Evolutionary conservation across 2,329 filamentous ascomycete genomes (phyloP).

Genomic region (Pseudocercospora fuligena): DNA sequence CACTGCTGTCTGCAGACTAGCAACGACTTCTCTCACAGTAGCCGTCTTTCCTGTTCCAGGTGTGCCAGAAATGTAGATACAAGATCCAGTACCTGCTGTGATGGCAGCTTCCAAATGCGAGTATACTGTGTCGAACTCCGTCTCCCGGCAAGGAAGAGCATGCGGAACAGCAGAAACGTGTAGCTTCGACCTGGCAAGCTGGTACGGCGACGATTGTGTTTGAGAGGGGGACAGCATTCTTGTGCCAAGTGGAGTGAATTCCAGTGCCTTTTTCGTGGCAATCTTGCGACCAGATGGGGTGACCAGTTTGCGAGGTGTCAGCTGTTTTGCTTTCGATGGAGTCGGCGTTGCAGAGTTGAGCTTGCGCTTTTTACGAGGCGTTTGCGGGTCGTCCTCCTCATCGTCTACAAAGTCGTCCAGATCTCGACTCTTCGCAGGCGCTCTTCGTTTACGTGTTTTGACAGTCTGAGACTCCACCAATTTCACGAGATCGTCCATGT

Average conservation of each 20-base stretch:
- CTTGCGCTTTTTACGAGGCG: slow-evolving; percentile 56
- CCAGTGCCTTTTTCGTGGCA: slow-evolving; percentile 82
- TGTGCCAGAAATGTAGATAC: slow-evolving; percentile 99
- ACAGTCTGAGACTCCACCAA: slow-evolving; percentile 75
- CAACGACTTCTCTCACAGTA: slow-evolving; percentile 92
- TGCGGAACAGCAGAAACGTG: slow-evolving; percentile 93
- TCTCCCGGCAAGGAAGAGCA: slow-evolving; percentile 87
- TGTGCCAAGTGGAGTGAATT: slow-evolving; percentile 94
- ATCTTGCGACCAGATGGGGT: slow-evolving; percentile 72
- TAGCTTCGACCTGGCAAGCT: slow-evolving; percentile 82
- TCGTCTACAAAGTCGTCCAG: slow-evolving; percentile 54
- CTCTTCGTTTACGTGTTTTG: slow-evolving; percentile 62
- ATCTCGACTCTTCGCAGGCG: slow-evolving; percentile 40
- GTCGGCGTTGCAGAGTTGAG: slow-evolving; percentile 51
- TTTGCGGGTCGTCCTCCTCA: slow-evolving; percentile 47
- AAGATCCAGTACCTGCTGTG: slow-evolving; percentile 87
- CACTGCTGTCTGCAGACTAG: slow-evolving; percentile 85
- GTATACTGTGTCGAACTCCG: slow-evolving; percentile 90
- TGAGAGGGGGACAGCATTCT: slow-evolving; percentile 77
- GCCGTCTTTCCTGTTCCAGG: slow-evolving; percentile 97
- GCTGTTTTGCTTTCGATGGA: slow-evolving; percentile 49
- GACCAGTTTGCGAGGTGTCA: slow-evolving; percentile 58
- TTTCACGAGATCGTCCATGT: slow-evolving; percentile 68
- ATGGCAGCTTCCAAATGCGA: slow-evolving; percentile 94
- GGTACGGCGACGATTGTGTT: slow-evolving; percentile 83